These are phyloP conservation scores for Debaryomyces singareniensis DNA, from an alignment of 1,139 yeast genomes.

Conservation along the genomic window DNA sequence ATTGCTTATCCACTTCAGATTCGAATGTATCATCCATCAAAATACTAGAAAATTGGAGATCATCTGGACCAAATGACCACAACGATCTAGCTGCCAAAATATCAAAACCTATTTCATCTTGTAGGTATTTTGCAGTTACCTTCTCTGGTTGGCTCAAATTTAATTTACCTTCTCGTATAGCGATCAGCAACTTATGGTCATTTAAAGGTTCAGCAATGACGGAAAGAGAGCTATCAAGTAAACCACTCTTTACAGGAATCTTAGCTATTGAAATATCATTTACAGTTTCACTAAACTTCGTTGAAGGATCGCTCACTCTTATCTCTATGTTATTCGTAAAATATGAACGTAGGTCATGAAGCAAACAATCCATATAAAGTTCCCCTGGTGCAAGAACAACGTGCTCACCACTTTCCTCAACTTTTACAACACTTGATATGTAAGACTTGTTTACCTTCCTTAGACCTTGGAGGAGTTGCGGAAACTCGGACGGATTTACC, in stretches of 20 bases:
- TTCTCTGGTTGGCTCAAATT: slow-evolving; percentile 30
- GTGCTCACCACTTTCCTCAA: slow-evolving; percentile 89
- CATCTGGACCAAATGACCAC: slow-evolving; percentile 74
- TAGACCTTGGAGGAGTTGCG: slow-evolving; percentile 63
- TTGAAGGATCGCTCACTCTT: slow-evolving; percentile 80
- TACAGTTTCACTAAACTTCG: slow-evolving; percentile 76
- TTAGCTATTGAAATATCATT: slow-evolving; percentile 61
- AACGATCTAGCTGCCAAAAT: slow-evolving; percentile 74
- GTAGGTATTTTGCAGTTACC: slow-evolving; percentile 47
- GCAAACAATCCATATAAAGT: slow-evolving; percentile 73
- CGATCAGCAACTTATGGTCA: slow-evolving; percentile 41
- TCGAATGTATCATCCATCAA: slow-evolving; percentile 75
- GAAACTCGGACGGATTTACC: slow-evolving; percentile 68
- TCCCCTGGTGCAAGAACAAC: slow-evolving; percentile 82
- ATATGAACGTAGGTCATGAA: slow-evolving; percentile 67
- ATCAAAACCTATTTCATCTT: slow-evolving; percentile 70
- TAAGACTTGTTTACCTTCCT: slow-evolving; percentile 58
- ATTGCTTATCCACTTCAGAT: slow-evolving; percentile 52
- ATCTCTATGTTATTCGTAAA: slow-evolving; percentile 59
- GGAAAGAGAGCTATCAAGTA: slow-evolving; percentile 54
- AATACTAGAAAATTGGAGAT: slow-evolving; percentile 47
- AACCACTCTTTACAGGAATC: slow-evolving; percentile 49
- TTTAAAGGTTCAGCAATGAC: slow-evolving; percentile 75
- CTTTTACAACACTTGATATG: slow-evolving; percentile 58
- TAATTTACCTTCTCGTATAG: slow-evolving; percentile 50